A percentile compares a stretch with the other conserved stretches of the same genome.
Evolutionary conservation across 164 flowering plant genomes (phyloP).

Genomic region (Paratinospora sagittata): DNA sequence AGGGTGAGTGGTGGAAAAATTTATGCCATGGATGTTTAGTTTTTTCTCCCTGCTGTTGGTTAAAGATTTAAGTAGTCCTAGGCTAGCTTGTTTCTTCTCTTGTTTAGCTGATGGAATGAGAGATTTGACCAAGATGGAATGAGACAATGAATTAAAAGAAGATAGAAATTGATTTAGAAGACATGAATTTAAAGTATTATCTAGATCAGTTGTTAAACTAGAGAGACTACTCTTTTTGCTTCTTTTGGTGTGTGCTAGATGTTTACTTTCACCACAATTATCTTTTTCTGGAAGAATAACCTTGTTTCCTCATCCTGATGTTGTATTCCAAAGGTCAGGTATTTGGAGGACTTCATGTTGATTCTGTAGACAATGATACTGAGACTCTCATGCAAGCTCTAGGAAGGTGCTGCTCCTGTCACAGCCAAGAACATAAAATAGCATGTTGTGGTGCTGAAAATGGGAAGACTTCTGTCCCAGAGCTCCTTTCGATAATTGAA

Average conservation of each 20-base stretch:
- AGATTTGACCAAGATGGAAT: neutral
- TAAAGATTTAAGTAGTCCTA: neutral
- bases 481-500: constrained; percentile 71
- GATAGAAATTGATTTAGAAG: neutral
- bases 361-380: constrained; percentile 54
- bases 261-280: neutral
- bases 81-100: neutral
- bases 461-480: constrained; percentile 38
- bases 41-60: neutral
- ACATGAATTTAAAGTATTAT: neutral
- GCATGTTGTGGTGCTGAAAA: constrained; percentile 17
- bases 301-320: constrained; percentile 2
- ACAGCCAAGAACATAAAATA: constrained; percentile 19
- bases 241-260: neutral
- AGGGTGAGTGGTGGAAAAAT: too few relatives aligned
- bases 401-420: constrained; percentile 54
- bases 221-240: neutral
- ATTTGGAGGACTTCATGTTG: constrained; percentile 72
- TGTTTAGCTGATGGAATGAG: neutral
- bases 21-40: too few relatives aligned
- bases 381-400: constrained; percentile 58
- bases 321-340: constrained; percentile 60
- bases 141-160: neutral
- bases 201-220: neutral
- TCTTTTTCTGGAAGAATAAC: neutral